Conservation (phyloP, 2,329 filamentous ascomycete species). For the Arachnomyces sp. region DNA sequence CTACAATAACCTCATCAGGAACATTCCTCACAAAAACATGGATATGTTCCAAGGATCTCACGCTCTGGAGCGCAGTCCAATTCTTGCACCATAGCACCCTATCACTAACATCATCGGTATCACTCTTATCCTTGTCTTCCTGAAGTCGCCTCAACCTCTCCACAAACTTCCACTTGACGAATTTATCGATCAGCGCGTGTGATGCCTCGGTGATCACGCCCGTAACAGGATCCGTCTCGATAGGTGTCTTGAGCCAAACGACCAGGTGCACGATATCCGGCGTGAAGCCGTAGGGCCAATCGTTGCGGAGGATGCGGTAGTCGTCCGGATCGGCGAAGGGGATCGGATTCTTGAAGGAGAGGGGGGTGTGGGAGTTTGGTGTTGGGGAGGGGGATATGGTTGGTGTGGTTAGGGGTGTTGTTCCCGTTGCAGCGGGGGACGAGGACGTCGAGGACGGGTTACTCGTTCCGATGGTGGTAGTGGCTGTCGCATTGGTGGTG, state of each 20-base stretch:
- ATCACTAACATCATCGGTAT: slow-evolving; percentile 26
- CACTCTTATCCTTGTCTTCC: slow-evolving; percentile 23
- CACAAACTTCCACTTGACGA: slow-evolving; percentile 45
- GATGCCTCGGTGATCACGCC: slow-evolving; percentile 46
- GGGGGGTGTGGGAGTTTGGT: slow-evolving; percentile 7
- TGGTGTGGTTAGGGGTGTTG: slow-evolving; percentile 15
- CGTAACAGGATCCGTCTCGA: slow-evolving; percentile 36
- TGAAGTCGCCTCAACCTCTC: slow-evolving; percentile 25
- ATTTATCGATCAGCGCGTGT: slow-evolving; percentile 40
- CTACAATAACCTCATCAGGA: slow-evolving; percentile 33
- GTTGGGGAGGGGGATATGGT: slow-evolving; percentile 11
- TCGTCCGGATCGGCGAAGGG: slow-evolving; percentile 49
- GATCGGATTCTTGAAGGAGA: slow-evolving; percentile 31
- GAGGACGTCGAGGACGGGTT: slow-evolving; percentile 47
- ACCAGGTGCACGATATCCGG: slow-evolving; percentile 48
- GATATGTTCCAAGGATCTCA: slow-evolving; percentile 50
- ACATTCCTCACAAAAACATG: slow-evolving; percentile 47
- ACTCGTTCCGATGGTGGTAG: slow-evolving; percentile 40
- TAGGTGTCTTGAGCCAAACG: slow-evolving; percentile 49
- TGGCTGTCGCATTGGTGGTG: slow-evolving; percentile 14
- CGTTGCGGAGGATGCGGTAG: slow-evolving; percentile 51
- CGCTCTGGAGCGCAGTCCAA: slow-evolving; percentile 52
- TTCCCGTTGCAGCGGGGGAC: slow-evolving; percentile 47
- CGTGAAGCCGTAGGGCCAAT: slow-evolving; percentile 55
- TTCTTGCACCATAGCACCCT: slow-evolving; percentile 59